Evolutionary conservation across 345 rosid species (phyloP), one percentile per base, ranked within the genome.

Genomic region (Fremontodendron californicum): DNA sequence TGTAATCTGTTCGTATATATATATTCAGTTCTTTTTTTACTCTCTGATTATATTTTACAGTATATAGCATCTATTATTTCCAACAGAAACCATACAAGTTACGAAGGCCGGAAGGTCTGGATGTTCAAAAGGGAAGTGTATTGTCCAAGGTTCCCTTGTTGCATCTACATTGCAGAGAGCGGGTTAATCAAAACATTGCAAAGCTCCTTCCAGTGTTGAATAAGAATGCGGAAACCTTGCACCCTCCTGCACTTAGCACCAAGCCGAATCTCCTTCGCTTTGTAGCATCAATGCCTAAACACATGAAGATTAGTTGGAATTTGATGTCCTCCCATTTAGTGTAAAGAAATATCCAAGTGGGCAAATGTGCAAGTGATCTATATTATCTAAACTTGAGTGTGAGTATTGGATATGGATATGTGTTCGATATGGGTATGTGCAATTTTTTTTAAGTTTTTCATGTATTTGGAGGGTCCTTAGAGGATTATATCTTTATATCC

Each of bases 271-370:
- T 90, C 71, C 90, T 92, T 66, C 91, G 94, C 25, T 90, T 91
- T 76, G 97, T 91, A 73, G 94, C 87, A 39, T 76, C 91, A 10
- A 91, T 94, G 97, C 97, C 97, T 61, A 79, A 86, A 68, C 97
- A 92, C 85, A 92, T 94, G 95, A 91, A 88, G 88, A 92, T 92
- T 43, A 92, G 98, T 81, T 94, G 98, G 97, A 92, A 94, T 80
- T 80, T 93, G 55, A 94, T 92, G 97, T 94, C 97, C 25, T 94
- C 97, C 63, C 92, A 85, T 85, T 82, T 94, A 76, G 92, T 94
- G 52, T 92, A 80, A 68, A n/a, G n/a, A n/a, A n/a, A 58, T 4
- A 52, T 25, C 11, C 29, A 65, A 40, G 16, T 9, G 2, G 19
- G 43, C 43, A 40, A 9, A 40, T 40, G 43, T n/a, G n/a, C n/a